Percentiles rank a stretch among this genome's conserved stretches.
Evolutionary conservation across 352 stramenopile species (phyloP).

Genomic region (Phytophthora pluvialis): DNA sequence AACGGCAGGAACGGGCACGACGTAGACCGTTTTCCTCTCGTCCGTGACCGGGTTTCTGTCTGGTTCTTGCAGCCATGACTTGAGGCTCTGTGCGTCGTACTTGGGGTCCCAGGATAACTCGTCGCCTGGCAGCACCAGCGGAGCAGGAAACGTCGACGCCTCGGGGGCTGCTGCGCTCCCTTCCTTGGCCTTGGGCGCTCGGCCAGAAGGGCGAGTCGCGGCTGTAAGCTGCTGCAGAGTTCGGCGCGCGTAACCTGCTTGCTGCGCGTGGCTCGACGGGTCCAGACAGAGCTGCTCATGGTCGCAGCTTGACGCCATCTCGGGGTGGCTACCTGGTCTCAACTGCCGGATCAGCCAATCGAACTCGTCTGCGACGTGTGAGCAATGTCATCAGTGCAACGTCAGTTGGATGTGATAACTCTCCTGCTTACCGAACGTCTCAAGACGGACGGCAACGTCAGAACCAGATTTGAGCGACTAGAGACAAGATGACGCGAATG

Average conservation of each 20-base stretch:
- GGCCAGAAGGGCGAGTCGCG: constrained; percentile 8
- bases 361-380: background rate
- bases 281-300: constrained; percentile 18
- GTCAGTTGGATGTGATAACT: too few relatives aligned
- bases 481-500: too few relatives aligned
- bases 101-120: constrained; percentile 28
- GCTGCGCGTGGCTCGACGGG: constrained; percentile 21
- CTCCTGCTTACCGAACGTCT: too few relatives aligned
- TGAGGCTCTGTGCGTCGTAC: constrained; percentile 28
- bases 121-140: constrained; percentile 23
- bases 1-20: constrained; percentile 25
- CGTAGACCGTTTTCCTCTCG: constrained; percentile 27
- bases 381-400: background rate
- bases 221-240: constrained; percentile 17
- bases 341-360: constrained; percentile 9
- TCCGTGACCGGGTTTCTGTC: constrained; percentile 27
- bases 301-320: constrained; percentile 11
- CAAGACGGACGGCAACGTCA: too few relatives aligned
- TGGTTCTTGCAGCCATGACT: constrained; percentile 25
- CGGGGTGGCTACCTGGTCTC: background rate
- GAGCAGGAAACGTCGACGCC: constrained; percentile 18
- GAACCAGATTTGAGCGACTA: too few relatives aligned
- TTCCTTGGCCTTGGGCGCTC: constrained; percentile 16
- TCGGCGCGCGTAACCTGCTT: constrained; percentile 15
- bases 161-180: background rate